Evolutionary conservation across 257 asterid species (phyloP).

Genomic region (Ligustrum vulgare): DNA sequence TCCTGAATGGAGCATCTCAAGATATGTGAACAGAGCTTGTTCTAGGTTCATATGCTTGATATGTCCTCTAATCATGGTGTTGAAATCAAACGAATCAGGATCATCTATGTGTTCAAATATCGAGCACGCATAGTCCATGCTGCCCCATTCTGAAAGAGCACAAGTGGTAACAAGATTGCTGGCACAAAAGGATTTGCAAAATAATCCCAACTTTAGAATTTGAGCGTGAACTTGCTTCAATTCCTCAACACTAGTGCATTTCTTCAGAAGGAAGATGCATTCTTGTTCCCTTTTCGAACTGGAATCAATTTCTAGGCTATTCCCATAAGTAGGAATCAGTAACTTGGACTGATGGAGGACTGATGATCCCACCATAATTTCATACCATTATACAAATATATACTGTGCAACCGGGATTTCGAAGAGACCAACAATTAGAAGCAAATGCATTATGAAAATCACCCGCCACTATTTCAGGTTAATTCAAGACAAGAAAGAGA

Average conservation of each 20-base stretch:
- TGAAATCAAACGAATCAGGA: conserved; percentile 68
- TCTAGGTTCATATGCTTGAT: conserved; percentile 44
- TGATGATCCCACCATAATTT: conserved; percentile 61
- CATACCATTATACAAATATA: conserved; percentile 28
- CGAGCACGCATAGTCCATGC: conserved; percentile 83
- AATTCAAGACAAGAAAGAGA: neutral
- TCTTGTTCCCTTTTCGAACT: conserved; percentile 53
- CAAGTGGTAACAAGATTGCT: conserved; percentile 73
- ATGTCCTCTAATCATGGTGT: conserved; percentile 65
- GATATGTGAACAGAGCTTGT: conserved; percentile 45
- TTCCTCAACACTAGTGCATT: conserved; percentile 49
- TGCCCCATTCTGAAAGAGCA: conserved; percentile 82
- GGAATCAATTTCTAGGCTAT: conserved; percentile 40
- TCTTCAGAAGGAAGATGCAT: conserved; percentile 53
- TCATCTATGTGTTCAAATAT: conserved; percentile 50
- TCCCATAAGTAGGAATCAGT: conserved; percentile 32
- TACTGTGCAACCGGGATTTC: neutral
- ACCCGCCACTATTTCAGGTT: neutral
- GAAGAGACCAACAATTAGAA: neutral
- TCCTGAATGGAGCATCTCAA: conserved; percentile 60
- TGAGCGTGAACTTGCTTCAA: conserved; percentile 71
- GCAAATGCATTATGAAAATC: neutral
- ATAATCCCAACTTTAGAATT: conserved; percentile 61
- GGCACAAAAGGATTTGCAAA: conserved; percentile 54
- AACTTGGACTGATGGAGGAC: conserved; percentile 53